Evolutionary conservation across 306 rosid genomes (phyloP).

Genomic region (Glycine latifolia): DNA sequence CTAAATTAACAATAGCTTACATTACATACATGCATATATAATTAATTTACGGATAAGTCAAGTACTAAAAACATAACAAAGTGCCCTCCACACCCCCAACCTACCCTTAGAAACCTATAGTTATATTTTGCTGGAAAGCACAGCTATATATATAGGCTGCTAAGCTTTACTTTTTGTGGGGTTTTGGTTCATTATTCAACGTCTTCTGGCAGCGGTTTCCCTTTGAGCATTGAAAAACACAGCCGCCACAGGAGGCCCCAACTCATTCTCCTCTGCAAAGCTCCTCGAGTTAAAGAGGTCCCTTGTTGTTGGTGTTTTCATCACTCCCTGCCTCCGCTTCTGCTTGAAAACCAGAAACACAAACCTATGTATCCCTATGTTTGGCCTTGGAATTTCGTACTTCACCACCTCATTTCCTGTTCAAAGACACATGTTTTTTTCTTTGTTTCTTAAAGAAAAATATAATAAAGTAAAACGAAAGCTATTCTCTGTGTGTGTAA

Average conservation of each 20-base stretch:
- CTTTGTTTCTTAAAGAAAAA: no score
- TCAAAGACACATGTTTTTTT: neutral
- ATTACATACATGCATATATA: no score
- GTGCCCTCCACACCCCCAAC: constrained; percentile 9
- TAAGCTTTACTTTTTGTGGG: neutral
- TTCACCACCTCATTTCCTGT: constrained; percentile 75
- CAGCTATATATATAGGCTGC: neutral
- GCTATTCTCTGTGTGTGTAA: neutral
- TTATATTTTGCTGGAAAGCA: neutral
- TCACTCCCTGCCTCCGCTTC: constrained; percentile 62
- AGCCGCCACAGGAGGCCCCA: constrained; percentile 86
- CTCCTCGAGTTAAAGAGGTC: constrained; percentile 66
- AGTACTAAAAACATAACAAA: no score
- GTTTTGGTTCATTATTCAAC: constrained; percentile 47
- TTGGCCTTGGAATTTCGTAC: constrained; percentile 83
- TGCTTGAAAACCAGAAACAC: constrained; percentile 86
- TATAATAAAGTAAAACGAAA: neutral
- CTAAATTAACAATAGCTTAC: neutral
- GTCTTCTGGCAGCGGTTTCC: constrained; percentile 82
- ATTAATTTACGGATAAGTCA: no score
- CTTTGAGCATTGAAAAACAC: constrained; percentile 93
- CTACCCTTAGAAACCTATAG: neutral
- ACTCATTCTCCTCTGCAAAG: constrained; percentile 71
- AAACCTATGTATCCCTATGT: constrained; percentile 90
- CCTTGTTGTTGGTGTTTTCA: constrained; percentile 58